phyloP scores from a whole-genome alignment of 495 filamentous ascomycete species.

The Penicillium simplicissimum region DNA sequence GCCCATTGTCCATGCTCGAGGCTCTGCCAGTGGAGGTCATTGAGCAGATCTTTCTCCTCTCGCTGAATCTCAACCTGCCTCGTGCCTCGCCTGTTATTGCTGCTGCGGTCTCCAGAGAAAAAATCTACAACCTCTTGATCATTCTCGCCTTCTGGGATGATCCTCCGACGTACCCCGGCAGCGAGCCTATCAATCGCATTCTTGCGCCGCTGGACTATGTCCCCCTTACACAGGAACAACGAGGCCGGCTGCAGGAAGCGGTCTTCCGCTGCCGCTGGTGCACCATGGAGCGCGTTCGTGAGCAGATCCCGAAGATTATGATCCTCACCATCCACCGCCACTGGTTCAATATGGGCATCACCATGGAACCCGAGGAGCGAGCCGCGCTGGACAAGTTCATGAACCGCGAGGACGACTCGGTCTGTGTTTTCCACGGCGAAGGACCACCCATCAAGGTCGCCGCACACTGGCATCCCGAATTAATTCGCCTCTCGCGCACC shows the following conservation, averaged over 20 bases:
- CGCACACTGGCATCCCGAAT: not conserved
- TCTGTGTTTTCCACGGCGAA: conserved; percentile 21
- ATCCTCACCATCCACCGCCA: conserved; percentile 33
- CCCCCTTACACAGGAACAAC: conserved; percentile 23
- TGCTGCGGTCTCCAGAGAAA: conserved; percentile 42
- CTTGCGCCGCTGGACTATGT: conserved; percentile 39
- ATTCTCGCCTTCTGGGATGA: conserved; percentile 46
- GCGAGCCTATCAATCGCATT: conserved; percentile 25
- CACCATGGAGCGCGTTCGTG: conserved; percentile 33
- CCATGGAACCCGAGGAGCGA: conserved; percentile 25
- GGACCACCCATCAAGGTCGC: not conserved
- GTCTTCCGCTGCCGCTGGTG: conserved; percentile 44
- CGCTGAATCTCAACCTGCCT: conserved; percentile 50
- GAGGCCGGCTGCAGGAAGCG: conserved; percentile 31
- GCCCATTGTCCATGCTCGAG: conserved; percentile 45
- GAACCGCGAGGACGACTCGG: conserved; percentile 15
- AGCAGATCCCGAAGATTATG: conserved; percentile 38
- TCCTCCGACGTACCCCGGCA: not conserved
- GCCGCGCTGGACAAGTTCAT: conserved; percentile 27
- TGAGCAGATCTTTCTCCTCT: conserved; percentile 53
- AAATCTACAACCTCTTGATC: conserved; percentile 42
- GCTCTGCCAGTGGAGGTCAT: conserved; percentile 54
- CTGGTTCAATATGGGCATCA: conserved; percentile 35
- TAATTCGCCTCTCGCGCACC: not conserved
- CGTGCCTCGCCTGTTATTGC: conserved; percentile 42